These are phyloP conservation scores for Rasamsonia emersonii DNA, from an alignment of 2,329 filamentous ascomycete genomes.

Conservation along the genomic window DNA sequence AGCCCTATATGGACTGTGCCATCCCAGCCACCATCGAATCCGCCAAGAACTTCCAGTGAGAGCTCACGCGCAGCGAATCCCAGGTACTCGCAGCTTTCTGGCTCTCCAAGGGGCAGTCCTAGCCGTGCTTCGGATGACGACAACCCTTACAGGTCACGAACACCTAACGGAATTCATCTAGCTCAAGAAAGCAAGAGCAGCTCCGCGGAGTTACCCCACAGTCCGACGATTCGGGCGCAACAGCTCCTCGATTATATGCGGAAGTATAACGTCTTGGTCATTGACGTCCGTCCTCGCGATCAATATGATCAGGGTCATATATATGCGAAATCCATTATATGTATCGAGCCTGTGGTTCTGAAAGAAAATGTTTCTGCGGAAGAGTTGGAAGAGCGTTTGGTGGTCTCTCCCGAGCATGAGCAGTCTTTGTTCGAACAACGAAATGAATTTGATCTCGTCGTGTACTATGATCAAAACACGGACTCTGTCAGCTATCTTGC, in stretches of 20 bases:
- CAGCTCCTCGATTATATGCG: conserved; percentile 63
- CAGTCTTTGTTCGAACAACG: conserved; percentile 62
- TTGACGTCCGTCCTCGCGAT: conserved; percentile 74
- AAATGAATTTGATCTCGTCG: conserved; percentile 73
- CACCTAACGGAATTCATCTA: conserved; percentile 33
- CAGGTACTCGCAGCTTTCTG: conserved; percentile 27
- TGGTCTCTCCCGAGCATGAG: conserved; percentile 49
- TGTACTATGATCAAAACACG: conserved; percentile 75
- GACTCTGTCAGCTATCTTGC: conserved; percentile 50
- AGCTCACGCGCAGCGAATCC: conserved; percentile 29
- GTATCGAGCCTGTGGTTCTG: conserved; percentile 74
- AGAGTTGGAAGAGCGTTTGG: conserved; percentile 45
- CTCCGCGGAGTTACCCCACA: conserved; percentile 45
- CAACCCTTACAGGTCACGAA: conserved; percentile 36
- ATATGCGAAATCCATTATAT: conserved; percentile 72
- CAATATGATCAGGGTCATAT: conserved; percentile 87
- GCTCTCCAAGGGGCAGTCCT: conserved; percentile 25
- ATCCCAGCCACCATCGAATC: conserved; percentile 27
- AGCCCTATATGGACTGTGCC: conserved; percentile 37
- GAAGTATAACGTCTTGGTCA: conserved; percentile 61
- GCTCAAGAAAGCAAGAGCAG: conserved; percentile 32
- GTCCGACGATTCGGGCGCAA: conserved; percentile 56
- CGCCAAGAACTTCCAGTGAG: conserved; percentile 34
- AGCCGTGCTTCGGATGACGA: conserved; percentile 27
- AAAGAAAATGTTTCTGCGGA: conserved; percentile 59